Evolutionary conservation across 208 protist genomes (phyloP).

Genomic region (Trypanosoma mega): DNA sequence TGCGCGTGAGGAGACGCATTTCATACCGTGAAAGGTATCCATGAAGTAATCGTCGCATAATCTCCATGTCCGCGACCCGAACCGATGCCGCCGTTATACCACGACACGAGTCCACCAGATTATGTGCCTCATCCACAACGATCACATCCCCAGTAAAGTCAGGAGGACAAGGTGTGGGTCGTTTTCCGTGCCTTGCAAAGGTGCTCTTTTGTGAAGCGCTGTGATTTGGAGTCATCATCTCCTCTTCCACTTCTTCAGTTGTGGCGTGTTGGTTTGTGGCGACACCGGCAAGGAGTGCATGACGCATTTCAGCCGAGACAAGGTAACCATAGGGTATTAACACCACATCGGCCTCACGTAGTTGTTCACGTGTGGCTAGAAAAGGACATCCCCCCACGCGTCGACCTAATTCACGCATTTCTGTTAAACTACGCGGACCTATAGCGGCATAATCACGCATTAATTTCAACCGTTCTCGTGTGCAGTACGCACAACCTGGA

Average conservation of each 20-base stretch:
- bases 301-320: constrained; percentile 59
- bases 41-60: constrained; percentile 42
- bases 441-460: constrained; percentile 29
- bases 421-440: constrained; percentile 34
- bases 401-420: constrained; percentile 45
- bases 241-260: neutral
- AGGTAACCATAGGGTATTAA: constrained; percentile 86
- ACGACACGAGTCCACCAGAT: constrained; percentile 93
- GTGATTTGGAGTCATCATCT: neutral
- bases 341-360: constrained; percentile 72
- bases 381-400: constrained; percentile 78
- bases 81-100: constrained; percentile 66
- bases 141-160: constrained; percentile 81
- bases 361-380: constrained; percentile 58
- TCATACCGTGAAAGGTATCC: constrained; percentile 76
- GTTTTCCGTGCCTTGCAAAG: constrained; percentile 27
- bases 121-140: constrained; percentile 96
- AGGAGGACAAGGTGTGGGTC: constrained; percentile 25
- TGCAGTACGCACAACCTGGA: constrained; percentile 30
- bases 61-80: constrained; percentile 33
- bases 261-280: constrained; percentile 41
- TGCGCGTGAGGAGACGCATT: constrained; percentile 75
- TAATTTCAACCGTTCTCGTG: constrained; percentile 22
- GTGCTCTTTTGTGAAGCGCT: constrained; percentile 19
- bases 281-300: constrained; percentile 57